Conservation (phyloP, 2,329 filamentous ascomycete species). For the Claviceps africana region DNA sequence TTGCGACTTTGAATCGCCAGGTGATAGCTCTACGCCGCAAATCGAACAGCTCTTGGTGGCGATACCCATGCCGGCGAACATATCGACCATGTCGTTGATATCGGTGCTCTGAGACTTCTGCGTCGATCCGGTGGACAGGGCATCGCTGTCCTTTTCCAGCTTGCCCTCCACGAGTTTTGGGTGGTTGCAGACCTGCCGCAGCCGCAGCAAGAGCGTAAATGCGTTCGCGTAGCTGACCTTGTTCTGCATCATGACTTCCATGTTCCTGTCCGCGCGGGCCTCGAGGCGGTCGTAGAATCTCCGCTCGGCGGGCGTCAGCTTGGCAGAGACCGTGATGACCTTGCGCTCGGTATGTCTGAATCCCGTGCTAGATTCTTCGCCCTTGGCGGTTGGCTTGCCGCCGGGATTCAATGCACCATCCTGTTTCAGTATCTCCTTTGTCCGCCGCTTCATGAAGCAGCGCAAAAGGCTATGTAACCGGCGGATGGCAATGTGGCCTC, state of each 20-base stretch:
- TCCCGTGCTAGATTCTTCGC: conserved; percentile 40
- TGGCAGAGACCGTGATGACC: conserved; percentile 63
- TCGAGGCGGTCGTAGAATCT: conserved; percentile 77
- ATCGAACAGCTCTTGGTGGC: conserved; percentile 68
- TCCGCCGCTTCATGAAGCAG: conserved; percentile 97
- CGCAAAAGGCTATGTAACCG: conserved; percentile 73
- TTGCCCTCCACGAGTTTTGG: conserved; percentile 77
- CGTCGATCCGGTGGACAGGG: conserved; percentile 49
- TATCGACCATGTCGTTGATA: conserved; percentile 69
- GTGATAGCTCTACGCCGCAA: conserved; percentile 56
- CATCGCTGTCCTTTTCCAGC: conserved; percentile 76
- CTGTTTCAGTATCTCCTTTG: conserved; percentile 88
- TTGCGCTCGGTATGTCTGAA: conserved; percentile 91
- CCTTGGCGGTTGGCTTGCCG: conserved; percentile 44
- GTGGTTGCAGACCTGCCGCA: conserved; percentile 92
- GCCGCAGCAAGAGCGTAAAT: conserved; percentile 74
- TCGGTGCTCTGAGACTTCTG: conserved; percentile 45
- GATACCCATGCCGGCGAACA: conserved; percentile 75
- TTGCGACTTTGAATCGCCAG: conserved; percentile 27
- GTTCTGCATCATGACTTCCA: conserved; percentile 77
- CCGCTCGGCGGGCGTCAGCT: conserved; percentile 68
- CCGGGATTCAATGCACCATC: conserved; percentile 70
- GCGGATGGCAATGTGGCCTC: conserved; percentile 76
- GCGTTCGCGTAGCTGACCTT: conserved; percentile 86
- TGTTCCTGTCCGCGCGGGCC: conserved; percentile 68